Evolutionary conservation across 2,329 filamentous ascomycete species (phyloP).

Genomic region (Trichoderma sp.): DNA sequence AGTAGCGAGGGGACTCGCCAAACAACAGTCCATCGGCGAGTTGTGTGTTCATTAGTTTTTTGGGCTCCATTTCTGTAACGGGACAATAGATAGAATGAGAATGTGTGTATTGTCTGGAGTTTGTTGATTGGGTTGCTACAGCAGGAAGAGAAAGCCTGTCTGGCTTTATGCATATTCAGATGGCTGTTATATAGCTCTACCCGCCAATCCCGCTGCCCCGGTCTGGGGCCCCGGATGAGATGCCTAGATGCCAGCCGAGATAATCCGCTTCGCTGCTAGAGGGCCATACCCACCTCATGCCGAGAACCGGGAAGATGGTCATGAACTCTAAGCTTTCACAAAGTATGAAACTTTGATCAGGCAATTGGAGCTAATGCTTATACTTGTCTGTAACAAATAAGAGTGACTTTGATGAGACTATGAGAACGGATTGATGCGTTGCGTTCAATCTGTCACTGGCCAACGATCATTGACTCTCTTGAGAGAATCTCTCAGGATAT

Average conservation of each 20-base stretch:
- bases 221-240: background rate
- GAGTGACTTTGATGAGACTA: too few relatives aligned
- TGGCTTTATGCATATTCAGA: background rate
- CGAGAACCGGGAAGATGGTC: background rate
- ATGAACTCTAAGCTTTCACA: background rate
- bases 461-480: background rate
- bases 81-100: background rate
- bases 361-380: background rate
- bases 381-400: too few relatives aligned
- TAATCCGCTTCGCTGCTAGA: background rate
- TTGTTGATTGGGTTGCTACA: background rate
- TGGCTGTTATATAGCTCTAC: background rate
- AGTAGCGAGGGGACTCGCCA: constrained; percentile 3
- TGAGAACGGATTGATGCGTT: background rate
- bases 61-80: background rate
- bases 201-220: background rate
- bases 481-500: background rate
- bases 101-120: background rate
- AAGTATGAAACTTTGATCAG: background rate
- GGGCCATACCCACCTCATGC: background rate
- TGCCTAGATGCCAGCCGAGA: background rate
- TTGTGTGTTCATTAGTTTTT: background rate
- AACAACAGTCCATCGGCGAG: constrained; percentile 4
- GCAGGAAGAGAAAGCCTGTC: background rate
- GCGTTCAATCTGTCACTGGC: background rate